Conservation (phyloP, 768 basidiomycete genomes). For the Hygrophoropsis aurantiaca region DNA sequence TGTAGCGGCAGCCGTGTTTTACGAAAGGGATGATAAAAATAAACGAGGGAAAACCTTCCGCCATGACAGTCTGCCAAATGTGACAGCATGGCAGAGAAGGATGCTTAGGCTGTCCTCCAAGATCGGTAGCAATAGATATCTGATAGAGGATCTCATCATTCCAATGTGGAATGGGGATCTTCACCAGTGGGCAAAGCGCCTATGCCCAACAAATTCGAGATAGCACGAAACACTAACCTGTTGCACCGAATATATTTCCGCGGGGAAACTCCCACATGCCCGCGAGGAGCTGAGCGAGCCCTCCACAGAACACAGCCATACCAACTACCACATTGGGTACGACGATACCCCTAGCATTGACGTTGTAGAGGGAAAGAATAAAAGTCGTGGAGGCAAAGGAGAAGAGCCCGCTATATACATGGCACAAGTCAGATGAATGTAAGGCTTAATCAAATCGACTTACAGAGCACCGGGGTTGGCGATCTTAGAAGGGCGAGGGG, state of each 20-base stretch:
- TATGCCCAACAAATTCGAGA: neutral
- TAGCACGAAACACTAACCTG: conserved; percentile 48
- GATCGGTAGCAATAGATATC: too few relatives aligned
- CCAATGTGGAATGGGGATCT: too few relatives aligned
- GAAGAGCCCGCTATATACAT: conserved; percentile 71
- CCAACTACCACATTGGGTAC: conserved; percentile 75
- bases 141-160: too few relatives aligned
- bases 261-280: conserved; percentile 87
- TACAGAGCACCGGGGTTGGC: conserved; percentile 55
- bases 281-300: conserved; percentile 81
- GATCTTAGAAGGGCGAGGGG: conserved; percentile 35
- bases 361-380: conserved; percentile 75
- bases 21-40: neutral
- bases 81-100: neutral
- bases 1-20: too few relatives aligned
- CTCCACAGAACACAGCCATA: conserved; percentile 85
- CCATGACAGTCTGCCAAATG: neutral
- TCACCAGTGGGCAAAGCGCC: too few relatives aligned
- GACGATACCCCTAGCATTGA: conserved; percentile 49
- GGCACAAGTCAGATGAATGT: too few relatives aligned
- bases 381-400: conserved; percentile 85
- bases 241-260: conserved; percentile 70
- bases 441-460: conserved; percentile 1
- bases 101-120: too few relatives aligned
- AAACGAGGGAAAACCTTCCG: neutral